Evolutionary conservation across 352 stramenopile genomes (phyloP), one percentile per base, ranked within the genome.

Genomic region (Pythium oligandrum): DNA sequence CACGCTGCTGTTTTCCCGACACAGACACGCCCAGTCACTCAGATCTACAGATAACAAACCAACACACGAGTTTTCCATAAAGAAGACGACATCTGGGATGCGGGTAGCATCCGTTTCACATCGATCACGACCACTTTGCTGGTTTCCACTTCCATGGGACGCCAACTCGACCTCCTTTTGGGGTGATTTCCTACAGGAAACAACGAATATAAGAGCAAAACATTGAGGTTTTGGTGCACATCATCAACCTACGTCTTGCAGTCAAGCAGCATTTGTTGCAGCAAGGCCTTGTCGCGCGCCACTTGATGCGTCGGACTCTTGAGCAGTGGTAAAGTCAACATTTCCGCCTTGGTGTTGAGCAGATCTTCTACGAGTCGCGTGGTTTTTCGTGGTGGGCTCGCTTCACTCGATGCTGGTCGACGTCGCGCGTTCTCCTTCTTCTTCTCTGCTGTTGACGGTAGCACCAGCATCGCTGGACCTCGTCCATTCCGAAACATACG

Each of bases 51-150:
- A 58, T 6, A 34, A 46, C 1, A 83, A 58, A 0, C 69, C 69
- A 11, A 61, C 46, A 42, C 68, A 74, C 4, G 77, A 88, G 33
- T 90, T 84, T 4, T 61, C 36, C 35, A 74, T 64, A 38, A 70
- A 90, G 49, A 90, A 90, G 11, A 87, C 42, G 9, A 59, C 43
- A 39, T 85, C 67, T 0, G 77, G 79, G 2, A 86, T 67, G 5
- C 34, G 34, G 8, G 9, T 40, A n/a, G 30, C 31, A 45, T 3
- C 34, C 17, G 44, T 50, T 44, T 11, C 34, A 52, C 48, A 2
- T 40, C 47, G 6, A 52, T 55, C n/a, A 51, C 50, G 6, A 26
- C 36, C 11, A 6, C 45, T 51, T 17, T 51, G 26, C 6, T 8
- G 26, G 17, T 26, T 26, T 26, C 17, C 17, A 26, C 17, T 26